Conservation (phyloP, 2,329 filamentous ascomycete species). For the Fusarium sp. region DNA sequence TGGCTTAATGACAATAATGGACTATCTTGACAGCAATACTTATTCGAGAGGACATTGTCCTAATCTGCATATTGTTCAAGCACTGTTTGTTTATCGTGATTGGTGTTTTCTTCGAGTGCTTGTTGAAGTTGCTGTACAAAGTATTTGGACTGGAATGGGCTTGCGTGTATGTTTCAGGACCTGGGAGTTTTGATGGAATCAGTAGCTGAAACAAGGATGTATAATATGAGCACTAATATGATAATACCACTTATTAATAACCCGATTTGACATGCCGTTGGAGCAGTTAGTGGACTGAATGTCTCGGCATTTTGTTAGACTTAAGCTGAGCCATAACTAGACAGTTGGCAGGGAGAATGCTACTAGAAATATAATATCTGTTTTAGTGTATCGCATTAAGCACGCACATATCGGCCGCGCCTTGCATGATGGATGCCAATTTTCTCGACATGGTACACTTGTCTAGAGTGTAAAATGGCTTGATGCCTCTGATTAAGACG, state of each 20-base stretch:
- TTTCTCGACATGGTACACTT: neutral
- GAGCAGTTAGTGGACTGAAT: slow-evolving; percentile 39
- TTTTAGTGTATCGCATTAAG: neutral
- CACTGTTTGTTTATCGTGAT: neutral
- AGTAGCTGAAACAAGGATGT: slow-evolving; percentile 1
- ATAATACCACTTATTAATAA: neutral
- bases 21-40: slow-evolving; percentile 31
- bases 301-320: neutral
- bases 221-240: neutral
- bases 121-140: neutral
- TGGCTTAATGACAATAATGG: slow-evolving; percentile 43
- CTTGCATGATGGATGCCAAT: neutral
- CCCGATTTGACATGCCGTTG: neutral
- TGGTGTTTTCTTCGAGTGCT: neutral
- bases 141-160: neutral
- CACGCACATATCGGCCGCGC: neutral
- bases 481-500: neutral
- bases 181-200: neutral
- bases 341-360: neutral
- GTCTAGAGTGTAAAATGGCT: neutral
- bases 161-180: neutral
- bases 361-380: neutral
- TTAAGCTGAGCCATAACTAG: neutral
- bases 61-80: slow-evolving; percentile 19
- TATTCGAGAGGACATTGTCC: slow-evolving; percentile 14